phyloP scores from a whole-genome alignment of 106 monocot species.

The Dendrobium catenatum region DNA sequence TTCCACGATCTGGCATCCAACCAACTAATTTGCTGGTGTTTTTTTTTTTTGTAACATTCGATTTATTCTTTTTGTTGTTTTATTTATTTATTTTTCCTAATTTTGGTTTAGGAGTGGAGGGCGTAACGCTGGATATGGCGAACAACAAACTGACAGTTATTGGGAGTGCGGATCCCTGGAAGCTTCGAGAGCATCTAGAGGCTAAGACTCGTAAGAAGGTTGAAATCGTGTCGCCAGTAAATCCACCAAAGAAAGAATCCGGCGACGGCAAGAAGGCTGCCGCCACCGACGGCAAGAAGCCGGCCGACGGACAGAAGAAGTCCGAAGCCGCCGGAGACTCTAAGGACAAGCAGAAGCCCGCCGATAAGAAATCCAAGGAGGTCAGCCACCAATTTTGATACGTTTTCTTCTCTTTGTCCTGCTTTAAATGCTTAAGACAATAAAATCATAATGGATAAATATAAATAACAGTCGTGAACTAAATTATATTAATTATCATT shows the following conservation, averaged over 20 bases:
- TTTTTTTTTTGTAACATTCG: no score
- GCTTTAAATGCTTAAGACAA: no score
- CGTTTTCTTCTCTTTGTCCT: no score
- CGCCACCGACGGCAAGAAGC: background rate
- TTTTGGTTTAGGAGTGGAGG: slow-evolving; percentile 36
- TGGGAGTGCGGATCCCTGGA: slow-evolving; percentile 57
- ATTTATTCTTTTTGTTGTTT: no score
- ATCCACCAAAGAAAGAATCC: slow-evolving; percentile 11
- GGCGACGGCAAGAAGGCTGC: slow-evolving; percentile 12
- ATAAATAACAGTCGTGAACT: no score
- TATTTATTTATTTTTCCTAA: no score
- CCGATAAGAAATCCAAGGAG: slow-evolving; percentile 11
- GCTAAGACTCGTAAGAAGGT: slow-evolving; percentile 60
- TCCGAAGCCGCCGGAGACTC: background rate
- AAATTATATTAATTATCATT: no score
- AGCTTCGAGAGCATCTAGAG: slow-evolving; percentile 48
- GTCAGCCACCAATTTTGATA: background rate
- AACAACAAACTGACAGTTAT: slow-evolving; percentile 46
- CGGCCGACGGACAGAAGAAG: no score
- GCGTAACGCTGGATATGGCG: slow-evolving; percentile 20
- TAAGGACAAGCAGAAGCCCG: slow-evolving; percentile 1
- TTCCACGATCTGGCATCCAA: background rate
- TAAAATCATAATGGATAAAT: no score
- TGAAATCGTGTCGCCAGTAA: slow-evolving; percentile 43
- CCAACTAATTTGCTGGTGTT: no score